Percentiles rank a stretch among this genome's conserved stretches.
phyloP scores from a whole-genome alignment of 352 stramenopile species.

The Elongisporangium prolatum region DNA sequence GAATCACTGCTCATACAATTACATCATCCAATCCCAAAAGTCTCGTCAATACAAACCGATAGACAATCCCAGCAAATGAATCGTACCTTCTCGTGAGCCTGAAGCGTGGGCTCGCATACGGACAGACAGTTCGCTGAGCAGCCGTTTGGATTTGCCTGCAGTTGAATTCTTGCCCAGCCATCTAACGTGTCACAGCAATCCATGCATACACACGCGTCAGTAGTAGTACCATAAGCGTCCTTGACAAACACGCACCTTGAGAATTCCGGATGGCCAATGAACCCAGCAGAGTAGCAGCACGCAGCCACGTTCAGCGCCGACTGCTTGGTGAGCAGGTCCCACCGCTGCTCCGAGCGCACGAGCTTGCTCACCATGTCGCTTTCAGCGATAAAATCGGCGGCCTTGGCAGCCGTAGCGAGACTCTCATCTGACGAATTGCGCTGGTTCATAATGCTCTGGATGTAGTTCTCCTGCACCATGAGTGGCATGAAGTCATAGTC shows the following conservation, averaged over 20 bases:
- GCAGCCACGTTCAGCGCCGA: slow-evolving; percentile 89
- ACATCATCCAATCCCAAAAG: neutral
- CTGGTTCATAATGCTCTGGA: slow-evolving; percentile 81
- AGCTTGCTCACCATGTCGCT: slow-evolving; percentile 80
- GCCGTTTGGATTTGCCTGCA: slow-evolving; percentile 91
- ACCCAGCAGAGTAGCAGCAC: slow-evolving; percentile 74
- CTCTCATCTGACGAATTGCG: slow-evolving; percentile 60
- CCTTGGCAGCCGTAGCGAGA: slow-evolving; percentile 79
- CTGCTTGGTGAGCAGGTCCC: slow-evolving; percentile 92
- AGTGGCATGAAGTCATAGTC: slow-evolving; percentile 98
- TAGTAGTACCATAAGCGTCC: slow-evolving; percentile 1
- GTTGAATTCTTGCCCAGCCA: slow-evolving; percentile 99
- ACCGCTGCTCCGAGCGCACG: slow-evolving; percentile 88
- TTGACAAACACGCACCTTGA: slow-evolving; percentile 59
- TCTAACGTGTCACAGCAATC: slow-evolving; percentile 62
- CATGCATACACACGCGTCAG: slow-evolving; percentile 11
- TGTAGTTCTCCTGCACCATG: slow-evolving; percentile 92
- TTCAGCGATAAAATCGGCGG: slow-evolving; percentile 90
- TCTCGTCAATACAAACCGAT: neutral
- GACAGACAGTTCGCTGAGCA: slow-evolving; percentile 94
- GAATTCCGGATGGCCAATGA: slow-evolving; percentile 89
- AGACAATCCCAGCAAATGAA: neutral
- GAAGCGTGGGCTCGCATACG: slow-evolving; percentile 90
- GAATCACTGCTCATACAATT: slow-evolving; percentile 49
- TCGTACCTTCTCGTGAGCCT: slow-evolving; percentile 72